These are phyloP conservation scores for Colletotrichum karsti DNA, from an alignment of 2,329 filamentous ascomycete species.

Conservation along the genomic window DNA sequence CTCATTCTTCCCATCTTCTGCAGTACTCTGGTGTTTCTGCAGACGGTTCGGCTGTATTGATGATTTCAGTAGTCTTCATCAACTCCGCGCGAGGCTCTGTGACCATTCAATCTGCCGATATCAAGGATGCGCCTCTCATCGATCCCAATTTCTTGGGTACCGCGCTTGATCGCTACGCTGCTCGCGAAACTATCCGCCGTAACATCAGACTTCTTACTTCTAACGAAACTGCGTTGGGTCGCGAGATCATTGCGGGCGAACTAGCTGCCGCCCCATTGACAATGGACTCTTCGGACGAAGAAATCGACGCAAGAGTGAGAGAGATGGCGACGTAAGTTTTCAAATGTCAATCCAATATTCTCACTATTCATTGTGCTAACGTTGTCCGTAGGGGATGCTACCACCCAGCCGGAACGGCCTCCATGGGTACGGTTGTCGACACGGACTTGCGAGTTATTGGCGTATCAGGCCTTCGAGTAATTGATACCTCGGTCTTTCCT, in stretches of 20 bases:
- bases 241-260: conserved; percentile 32
- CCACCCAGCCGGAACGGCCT: conserved; percentile 41
- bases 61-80: conserved; percentile 19
- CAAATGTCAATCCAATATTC: background rate
- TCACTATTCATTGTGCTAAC: conserved; percentile 37
- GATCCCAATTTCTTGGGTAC: conserved; percentile 42
- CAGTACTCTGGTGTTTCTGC: background rate
- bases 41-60: conserved; percentile 1
- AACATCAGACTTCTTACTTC: conserved; percentile 29
- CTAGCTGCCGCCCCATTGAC: conserved; percentile 30
- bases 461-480: conserved; percentile 42
- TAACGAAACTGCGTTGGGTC: conserved; percentile 19
- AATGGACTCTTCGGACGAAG: conserved; percentile 34
- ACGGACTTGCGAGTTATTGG: conserved; percentile 45
- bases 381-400: conserved; percentile 37
- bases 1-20: conserved; percentile 1
- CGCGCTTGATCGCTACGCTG: conserved; percentile 37
- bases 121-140: conserved; percentile 32
- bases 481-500: conserved; percentile 48
- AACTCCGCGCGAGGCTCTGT: conserved; percentile 38
- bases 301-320: conserved; percentile 37
- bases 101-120: conserved; percentile 30
- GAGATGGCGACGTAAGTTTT: conserved; percentile 26
- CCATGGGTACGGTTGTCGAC: conserved; percentile 40
- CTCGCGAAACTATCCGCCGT: conserved; percentile 34